Conservation (phyloP, 768 basidiomycete genomes). For the Amylocystis lapponica region DNA sequence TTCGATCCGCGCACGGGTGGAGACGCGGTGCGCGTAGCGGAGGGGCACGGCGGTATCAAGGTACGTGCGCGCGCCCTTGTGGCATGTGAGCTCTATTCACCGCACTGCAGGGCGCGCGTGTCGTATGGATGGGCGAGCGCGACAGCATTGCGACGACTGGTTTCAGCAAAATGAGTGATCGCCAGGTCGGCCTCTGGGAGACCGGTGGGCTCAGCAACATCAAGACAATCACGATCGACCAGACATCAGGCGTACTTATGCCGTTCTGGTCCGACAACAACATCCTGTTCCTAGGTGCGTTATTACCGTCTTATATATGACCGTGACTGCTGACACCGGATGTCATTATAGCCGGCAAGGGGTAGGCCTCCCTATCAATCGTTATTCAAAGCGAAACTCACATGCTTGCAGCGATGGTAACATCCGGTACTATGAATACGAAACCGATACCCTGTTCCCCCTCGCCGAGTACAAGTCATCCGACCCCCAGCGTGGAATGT, state of each 20-base stretch:
- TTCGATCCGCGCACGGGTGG: slow-evolving; percentile 85
- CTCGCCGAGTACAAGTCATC: slow-evolving; percentile 83
- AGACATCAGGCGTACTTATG: slow-evolving; percentile 91
- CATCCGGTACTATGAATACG: slow-evolving; percentile 96
- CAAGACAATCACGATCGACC: slow-evolving; percentile 79
- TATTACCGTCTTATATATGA: not conserved
- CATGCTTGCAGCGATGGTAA: slow-evolving; percentile 73
- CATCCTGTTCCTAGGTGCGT: slow-evolving; percentile 74
- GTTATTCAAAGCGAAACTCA: slow-evolving; percentile 4
- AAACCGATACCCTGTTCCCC: slow-evolving; percentile 71
- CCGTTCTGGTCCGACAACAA: slow-evolving; percentile 97
- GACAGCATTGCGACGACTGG: slow-evolving; percentile 93
- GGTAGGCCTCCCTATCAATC: slow-evolving; percentile 37
- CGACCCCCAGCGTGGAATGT: slow-evolving; percentile 95
- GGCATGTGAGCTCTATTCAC: not conserved
- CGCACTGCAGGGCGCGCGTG: slow-evolving; percentile 53
- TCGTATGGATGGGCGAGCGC: slow-evolving; percentile 85
- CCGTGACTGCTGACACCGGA: not conserved
- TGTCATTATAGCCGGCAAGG: slow-evolving; percentile 67
- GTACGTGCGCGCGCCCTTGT: slow-evolving; percentile 7
- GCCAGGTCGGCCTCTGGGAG: slow-evolving; percentile 90
- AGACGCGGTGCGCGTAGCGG: slow-evolving; percentile 75
- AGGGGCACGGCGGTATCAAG: slow-evolving; percentile 92
- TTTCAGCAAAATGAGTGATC: slow-evolving; percentile 94
- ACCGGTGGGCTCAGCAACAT: slow-evolving; percentile 66